Evolutionary conservation across 768 basidiomycete genomes (phyloP), one percentile per base, ranked within the genome.

Genomic region (Lactarius hengduanensis): DNA sequence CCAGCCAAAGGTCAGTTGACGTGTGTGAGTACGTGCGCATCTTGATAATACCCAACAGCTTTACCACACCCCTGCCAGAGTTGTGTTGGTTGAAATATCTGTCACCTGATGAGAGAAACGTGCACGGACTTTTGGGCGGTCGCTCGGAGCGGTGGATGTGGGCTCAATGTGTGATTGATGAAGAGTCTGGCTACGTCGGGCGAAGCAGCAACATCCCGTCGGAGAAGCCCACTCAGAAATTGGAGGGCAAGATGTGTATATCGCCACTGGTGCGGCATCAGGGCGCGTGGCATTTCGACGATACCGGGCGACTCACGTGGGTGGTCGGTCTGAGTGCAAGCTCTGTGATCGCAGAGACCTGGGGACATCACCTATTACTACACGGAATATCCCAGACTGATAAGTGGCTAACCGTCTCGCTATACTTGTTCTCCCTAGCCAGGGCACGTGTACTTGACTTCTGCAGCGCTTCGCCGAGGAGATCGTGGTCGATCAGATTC

Each of bases 231-330:
- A 36, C 77, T 78, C 55, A 92, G 74, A 72, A 90, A 88, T 40
- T 82, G 83, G 36, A 81, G 75, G 9, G 91, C 88, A 71, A 86
- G 86, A 79, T 92, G 87, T 0, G 87, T 80, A 74, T 93, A 93
- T 77, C 91, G 82, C 91, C 91, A 93, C 91, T 93, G 70, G 32
- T 65, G 34, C 68, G 64, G 40, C 58, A 54, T 54, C 43, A 62
- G 58, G 57, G 36, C 26, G 60, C 28, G 28, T 64, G 57, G 28
- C 58, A 15, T 40, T 53, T 66, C 72, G 45, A 70, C 18, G 41
- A 20, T 10, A 30, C 2, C 28, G 62, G 71, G 26, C n/a, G 6
- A 76, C 87, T 67, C 77, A 91, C 92, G 76, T 94, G 91, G 57
- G 90, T 91, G 22, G 82, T 81, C 11, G 89, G 81, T 68, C 82